Conservation (phyloP, 1,139 yeast species). For the Zygoascus hellenicus region DNA sequence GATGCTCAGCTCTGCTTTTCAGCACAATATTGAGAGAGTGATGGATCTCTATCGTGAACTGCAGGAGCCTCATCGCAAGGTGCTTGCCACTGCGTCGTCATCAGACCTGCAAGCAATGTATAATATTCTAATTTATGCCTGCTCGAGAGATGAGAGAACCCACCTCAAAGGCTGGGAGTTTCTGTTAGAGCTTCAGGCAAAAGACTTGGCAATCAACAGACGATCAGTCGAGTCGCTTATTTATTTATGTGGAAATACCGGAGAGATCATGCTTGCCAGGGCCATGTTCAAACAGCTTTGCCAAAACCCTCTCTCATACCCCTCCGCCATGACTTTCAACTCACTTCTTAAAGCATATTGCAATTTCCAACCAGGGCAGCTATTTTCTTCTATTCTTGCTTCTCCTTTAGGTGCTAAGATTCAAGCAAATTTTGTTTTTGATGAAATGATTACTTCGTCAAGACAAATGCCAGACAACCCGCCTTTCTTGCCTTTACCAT, state of each 20-base stretch:
- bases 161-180: conserved; percentile 69
- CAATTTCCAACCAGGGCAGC: conserved; percentile 28
- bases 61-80: conserved; percentile 40
- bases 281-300: conserved; percentile 59
- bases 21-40: conserved; percentile 62
- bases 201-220: conserved; percentile 41
- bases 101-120: conserved; percentile 41
- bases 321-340: conserved; percentile 27
- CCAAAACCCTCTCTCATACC: conserved; percentile 33
- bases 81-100: conserved; percentile 11
- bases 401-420: conserved; percentile 29
- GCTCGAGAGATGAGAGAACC: conserved; percentile 48
- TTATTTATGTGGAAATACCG: conserved; percentile 68
- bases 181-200: conserved; percentile 58
- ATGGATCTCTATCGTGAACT: conserved; percentile 73
- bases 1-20: conserved; percentile 58
- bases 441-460: conserved; percentile 10
- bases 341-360: conserved; percentile 33
- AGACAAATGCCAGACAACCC: conserved; percentile 30
- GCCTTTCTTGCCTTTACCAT: conserved; percentile 63
- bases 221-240: conserved; percentile 63
- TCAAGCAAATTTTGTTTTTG: conserved; percentile 25
- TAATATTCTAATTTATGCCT: conserved; percentile 66
- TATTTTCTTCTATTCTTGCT: conserved; percentile 33
- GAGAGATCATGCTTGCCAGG: conserved; percentile 70